Conservation (phyloP, 2,329 filamentous ascomycete genomes). For the Pleoardoris graminearum region DNA sequence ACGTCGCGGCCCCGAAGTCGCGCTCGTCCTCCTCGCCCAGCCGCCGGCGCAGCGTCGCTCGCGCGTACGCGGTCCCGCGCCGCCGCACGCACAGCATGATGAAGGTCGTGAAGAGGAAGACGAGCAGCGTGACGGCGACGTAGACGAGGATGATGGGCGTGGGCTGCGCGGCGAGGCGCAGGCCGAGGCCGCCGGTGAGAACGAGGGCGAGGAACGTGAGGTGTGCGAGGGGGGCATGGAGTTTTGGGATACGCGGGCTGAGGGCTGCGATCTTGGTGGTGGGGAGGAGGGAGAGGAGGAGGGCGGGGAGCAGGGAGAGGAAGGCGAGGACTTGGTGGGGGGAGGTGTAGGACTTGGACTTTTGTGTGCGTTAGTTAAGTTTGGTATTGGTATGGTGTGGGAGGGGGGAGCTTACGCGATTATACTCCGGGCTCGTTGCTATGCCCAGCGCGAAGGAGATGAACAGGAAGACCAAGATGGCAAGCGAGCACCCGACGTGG, state of each 20-base stretch:
- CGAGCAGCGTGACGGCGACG: conserved; percentile 28
- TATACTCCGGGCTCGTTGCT: conserved; percentile 45
- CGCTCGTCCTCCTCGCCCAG: conserved; percentile 27
- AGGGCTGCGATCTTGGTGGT: conserved; percentile 26
- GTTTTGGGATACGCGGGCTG: conserved; percentile 40
- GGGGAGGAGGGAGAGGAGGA: conserved; percentile 34
- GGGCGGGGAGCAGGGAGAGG: conserved; percentile 35
- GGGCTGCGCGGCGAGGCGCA: conserved; percentile 30
- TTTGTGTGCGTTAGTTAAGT: conserved; percentile 16
- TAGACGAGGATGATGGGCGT: conserved; percentile 34
- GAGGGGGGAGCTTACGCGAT: conserved; percentile 39
- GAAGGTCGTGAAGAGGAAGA: conserved; percentile 26
- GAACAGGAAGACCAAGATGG: conserved; percentile 44
- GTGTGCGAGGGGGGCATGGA: conserved; percentile 50
- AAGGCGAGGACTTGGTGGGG: conserved; percentile 55
- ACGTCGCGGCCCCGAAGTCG: conserved; percentile 26
- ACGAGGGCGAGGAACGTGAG: conserved; percentile 31
- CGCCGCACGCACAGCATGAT: conserved; percentile 32
- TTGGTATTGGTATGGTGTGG: background rate
- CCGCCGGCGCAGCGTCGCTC: conserved; percentile 14
- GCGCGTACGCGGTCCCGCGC: conserved; percentile 30
- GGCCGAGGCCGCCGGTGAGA: conserved; percentile 40
- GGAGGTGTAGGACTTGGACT: conserved; percentile 50
- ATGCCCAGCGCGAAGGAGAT: conserved; percentile 49
- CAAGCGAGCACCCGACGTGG: conserved; percentile 48